Base-by-base conservation (phyloP, 2,329 filamentous ascomycete species). In the Trichoderma cornu-damae region DNA sequence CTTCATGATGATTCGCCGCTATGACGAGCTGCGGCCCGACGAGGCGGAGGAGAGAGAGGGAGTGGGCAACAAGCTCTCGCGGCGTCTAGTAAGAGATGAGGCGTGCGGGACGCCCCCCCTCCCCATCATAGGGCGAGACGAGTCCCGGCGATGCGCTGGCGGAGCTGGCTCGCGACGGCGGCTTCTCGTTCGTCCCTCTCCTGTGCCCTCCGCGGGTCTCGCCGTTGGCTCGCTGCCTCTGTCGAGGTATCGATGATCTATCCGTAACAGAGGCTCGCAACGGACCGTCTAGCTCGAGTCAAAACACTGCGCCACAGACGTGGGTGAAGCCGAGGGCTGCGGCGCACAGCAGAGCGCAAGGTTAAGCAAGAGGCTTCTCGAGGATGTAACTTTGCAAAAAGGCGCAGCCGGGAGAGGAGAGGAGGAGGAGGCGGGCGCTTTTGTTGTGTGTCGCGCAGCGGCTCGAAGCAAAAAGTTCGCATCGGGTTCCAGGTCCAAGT, bases 1-100 rank as follows among this genome's bases (percentile, higher is more conserved):
- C 72, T 80, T 83, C 77, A 83, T 82, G 67, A 63, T 77, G 67
- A 63, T 77, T 67, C 60, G 22, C 18, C 40, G 18, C 22, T 40
- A 44, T 54, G 56, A 38, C 28, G 46, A 26, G 40, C 20, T 30
- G 40, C 14, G 16, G 20, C 48, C 47, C 42, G 47, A 52, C 53
- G 47, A 56, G 46, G 59, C 52, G 42, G 43, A 60, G 56, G 53
- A n/a, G 16, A 16, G 30, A 30, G 32, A 43, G 28, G 20, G 14
- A 4, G 62, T 57, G 50, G 22, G n/a, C 42, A 44, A 63, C 57
- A 55, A 62, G 61, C 61, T 61, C 67, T 68, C 68, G 68, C 66
- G 59, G 60, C 42, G 52, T 61, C 68, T 59, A 70, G 66, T 68
- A 68, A 68, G 70, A 69, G 62, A 66, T 60, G 50, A 67, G 61